phyloP scores from a whole-genome alignment of 208 protist species.

The Trypanosoma rangeli region DNA sequence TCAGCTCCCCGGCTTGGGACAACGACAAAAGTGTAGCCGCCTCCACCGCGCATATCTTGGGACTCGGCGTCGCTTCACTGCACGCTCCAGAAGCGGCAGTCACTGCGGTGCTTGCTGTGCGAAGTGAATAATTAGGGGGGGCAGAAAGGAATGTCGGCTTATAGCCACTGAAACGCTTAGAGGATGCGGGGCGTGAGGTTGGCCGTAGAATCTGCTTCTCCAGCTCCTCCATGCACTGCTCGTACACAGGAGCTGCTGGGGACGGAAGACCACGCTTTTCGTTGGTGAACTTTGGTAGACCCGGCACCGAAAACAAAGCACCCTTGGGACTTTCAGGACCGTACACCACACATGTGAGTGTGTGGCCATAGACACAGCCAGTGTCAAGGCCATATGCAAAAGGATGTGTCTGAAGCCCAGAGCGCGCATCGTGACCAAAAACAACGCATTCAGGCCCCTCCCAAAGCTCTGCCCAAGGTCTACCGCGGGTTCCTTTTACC shows the following conservation, averaged over 20 bases:
- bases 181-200: constrained; percentile 47
- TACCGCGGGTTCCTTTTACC: constrained; percentile 57
- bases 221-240: constrained; percentile 54
- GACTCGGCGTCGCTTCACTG: constrained; percentile 4
- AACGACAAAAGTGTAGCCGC: constrained; percentile 53
- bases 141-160: constrained; percentile 42
- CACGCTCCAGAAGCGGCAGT: constrained; percentile 5
- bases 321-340: constrained; percentile 39
- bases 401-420: constrained; percentile 73
- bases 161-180: background rate
- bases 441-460: constrained; percentile 79
- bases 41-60: constrained; percentile 31
- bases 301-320: constrained; percentile 65
- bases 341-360: constrained; percentile 81
- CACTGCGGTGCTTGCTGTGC: background rate
- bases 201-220: constrained; percentile 61
- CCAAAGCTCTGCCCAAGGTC: constrained; percentile 75
- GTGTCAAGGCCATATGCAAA: constrained; percentile 87
- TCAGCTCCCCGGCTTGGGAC: constrained; percentile 42
- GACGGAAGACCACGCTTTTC: constrained; percentile 70
- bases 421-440: constrained; percentile 88
- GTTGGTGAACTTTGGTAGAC: constrained; percentile 68
- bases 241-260: constrained; percentile 66
- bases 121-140: constrained; percentile 14
- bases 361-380: constrained; percentile 86